These are phyloP conservation scores for Fusarium oligoseptatum DNA, from an alignment of 2,329 filamentous ascomycete genomes.

Conservation along the genomic window DNA sequence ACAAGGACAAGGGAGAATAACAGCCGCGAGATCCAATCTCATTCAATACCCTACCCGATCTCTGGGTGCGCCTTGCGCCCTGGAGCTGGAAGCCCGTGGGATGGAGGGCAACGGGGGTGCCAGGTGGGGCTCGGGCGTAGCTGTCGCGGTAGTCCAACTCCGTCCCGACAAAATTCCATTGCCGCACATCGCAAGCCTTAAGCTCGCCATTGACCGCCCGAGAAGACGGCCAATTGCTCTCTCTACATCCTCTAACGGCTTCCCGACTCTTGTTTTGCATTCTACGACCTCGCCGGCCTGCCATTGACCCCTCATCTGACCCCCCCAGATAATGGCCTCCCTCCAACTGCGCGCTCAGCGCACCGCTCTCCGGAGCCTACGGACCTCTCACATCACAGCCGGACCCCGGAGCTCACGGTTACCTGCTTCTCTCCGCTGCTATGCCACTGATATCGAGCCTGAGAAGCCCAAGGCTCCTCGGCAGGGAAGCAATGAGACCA, in stretches of 20 bases:
- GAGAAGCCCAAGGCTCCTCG: conserved; percentile 49
- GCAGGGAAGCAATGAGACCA: conserved; percentile 53
- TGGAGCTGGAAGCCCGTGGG: conserved; percentile 8
- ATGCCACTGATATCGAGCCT: conserved; percentile 54
- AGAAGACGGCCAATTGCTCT: conserved; percentile 15
- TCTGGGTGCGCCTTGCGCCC: neutral
- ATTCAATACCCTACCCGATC: conserved; percentile 16
- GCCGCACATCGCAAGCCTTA: conserved; percentile 40
- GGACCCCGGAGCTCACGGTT: conserved; percentile 31
- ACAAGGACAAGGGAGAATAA: neutral
- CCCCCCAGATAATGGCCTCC: conserved; percentile 46
- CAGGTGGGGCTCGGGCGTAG: conserved; percentile 38
- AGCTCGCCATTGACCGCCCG: conserved; percentile 27
- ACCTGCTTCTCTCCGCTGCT: conserved; percentile 44
- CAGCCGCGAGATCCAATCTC: conserved; percentile 11
- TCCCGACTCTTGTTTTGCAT: neutral
- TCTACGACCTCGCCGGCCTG: conserved; percentile 2
- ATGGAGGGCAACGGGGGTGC: neutral
- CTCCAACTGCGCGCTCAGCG: conserved; percentile 50
- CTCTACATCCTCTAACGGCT: conserved; percentile 4
- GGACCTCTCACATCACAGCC: conserved; percentile 30
- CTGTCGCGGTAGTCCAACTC: conserved; percentile 46
- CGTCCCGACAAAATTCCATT: conserved; percentile 47
- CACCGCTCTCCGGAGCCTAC: conserved; percentile 49
- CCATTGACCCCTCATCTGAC: conserved; percentile 24